Percentiles rank a stretch among this genome's conserved stretches.
Conservation (phyloP, 306 rosid species). For the Canavalia gladiata region DNA sequence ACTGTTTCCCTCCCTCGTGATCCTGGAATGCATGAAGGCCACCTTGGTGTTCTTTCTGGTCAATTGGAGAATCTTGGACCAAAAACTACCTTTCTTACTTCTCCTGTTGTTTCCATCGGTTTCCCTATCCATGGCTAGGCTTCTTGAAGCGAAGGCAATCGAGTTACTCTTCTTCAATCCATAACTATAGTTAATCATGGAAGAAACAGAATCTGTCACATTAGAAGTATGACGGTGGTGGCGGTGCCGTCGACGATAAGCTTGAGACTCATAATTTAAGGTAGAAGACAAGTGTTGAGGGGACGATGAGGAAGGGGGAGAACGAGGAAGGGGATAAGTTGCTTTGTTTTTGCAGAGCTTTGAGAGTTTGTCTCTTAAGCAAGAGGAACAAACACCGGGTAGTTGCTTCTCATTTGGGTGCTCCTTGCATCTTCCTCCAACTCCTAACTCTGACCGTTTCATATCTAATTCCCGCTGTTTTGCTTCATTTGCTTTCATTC, state of each 20-base stretch:
- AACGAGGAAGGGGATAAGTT: constrained; percentile 17
- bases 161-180: constrained; percentile 76
- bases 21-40: constrained; percentile 51
- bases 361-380: constrained; percentile 68
- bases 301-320: background rate
- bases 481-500: background rate
- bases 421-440: constrained; percentile 54
- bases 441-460: constrained; percentile 61
- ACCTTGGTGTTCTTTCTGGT: constrained; percentile 61
- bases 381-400: constrained; percentile 70
- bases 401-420: constrained; percentile 56
- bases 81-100: constrained; percentile 62
- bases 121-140: constrained; percentile 29
- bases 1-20: constrained; percentile 38
- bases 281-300: constrained; percentile 30
- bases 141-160: constrained; percentile 52
- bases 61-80: constrained; percentile 70
- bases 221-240: constrained; percentile 62
- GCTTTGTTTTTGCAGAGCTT: constrained; percentile 49
- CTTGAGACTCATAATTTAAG: constrained; percentile 45
- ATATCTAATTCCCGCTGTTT: constrained; percentile 36
- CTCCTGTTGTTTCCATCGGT: constrained; percentile 11
- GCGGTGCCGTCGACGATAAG: constrained; percentile 49
- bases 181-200: constrained; percentile 36
- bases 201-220: constrained; percentile 52